These are phyloP conservation scores for Lactifluus pinguis DNA, from an alignment of 768 basidiomycete species.

Conservation along the genomic window DNA sequence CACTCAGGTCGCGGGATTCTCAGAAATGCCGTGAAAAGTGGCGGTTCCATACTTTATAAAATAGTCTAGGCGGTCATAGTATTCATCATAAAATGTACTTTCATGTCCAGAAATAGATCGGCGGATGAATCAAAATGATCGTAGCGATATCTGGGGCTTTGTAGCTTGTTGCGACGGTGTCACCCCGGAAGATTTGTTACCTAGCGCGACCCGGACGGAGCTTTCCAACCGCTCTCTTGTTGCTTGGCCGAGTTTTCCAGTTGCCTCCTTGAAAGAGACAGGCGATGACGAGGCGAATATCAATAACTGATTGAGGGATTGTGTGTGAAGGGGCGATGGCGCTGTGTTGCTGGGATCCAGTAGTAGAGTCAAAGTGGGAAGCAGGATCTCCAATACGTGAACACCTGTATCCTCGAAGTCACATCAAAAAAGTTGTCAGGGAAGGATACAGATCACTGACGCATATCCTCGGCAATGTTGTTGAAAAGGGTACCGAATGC, in stretches of 20 bases:
- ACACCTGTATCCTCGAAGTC: constrained; percentile 2
- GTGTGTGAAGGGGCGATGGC: constrained; percentile 15
- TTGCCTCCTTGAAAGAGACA: constrained; percentile 18
- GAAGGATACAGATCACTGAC: constrained; percentile 5
- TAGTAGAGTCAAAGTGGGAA: constrained; percentile 18
- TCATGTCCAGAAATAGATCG: neutral
- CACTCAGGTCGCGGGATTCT: neutral
- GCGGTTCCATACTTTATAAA: neutral
- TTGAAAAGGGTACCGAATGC: constrained; percentile 38
- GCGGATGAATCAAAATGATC: constrained; percentile 14
- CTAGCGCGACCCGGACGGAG: constrained; percentile 13
- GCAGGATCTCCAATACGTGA: constrained; percentile 13
- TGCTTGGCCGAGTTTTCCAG: constrained; percentile 12
- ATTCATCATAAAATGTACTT: neutral
- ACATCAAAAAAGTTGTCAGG: neutral
- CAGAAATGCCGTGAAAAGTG: neutral
- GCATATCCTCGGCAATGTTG: constrained; percentile 15
- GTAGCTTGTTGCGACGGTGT: neutral
- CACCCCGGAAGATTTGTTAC: constrained; percentile 1
- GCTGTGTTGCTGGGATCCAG: constrained; percentile 10
- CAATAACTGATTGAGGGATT: constrained; percentile 16
- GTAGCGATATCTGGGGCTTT: constrained; percentile 20
- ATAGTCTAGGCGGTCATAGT: neutral
- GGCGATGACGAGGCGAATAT: constrained; percentile 19
- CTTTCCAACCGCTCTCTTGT: constrained; percentile 16